phyloP scores from a whole-genome alignment of 208 protist species.

The Porcisia deanei region DNA sequence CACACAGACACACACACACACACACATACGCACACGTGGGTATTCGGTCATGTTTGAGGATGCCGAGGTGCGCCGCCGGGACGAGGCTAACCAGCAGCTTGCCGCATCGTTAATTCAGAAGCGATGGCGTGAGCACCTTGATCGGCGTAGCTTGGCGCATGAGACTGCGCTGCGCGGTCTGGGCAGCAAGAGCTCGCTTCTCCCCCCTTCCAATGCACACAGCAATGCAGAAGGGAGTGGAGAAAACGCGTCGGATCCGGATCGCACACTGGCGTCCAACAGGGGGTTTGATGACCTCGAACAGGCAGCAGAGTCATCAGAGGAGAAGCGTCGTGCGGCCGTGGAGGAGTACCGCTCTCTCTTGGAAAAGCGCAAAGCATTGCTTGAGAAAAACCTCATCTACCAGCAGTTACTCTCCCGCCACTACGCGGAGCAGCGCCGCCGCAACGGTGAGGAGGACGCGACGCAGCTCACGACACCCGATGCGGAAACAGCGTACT shows the following conservation, averaged over 20 bases:
- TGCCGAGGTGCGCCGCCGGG: conserved; percentile 43
- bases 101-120: conserved; percentile 77
- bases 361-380: conserved; percentile 45
- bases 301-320: conserved; percentile 19
- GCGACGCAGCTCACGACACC: conserved; percentile 41
- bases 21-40: conserved; percentile 3
- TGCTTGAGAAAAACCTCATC: conserved; percentile 65
- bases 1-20: neutral
- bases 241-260: conserved; percentile 4
- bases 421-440: conserved; percentile 82
- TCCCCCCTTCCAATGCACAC: neutral
- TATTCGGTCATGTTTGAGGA: conserved; percentile 37
- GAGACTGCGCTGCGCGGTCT: conserved; percentile 16
- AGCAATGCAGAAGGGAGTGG: conserved; percentile 3
- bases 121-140: conserved; percentile 53
- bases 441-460: conserved; percentile 72
- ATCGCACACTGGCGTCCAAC: conserved; percentile 9
- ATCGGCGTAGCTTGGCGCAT: conserved; percentile 32
- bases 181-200: conserved; percentile 3
- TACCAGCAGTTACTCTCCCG: conserved; percentile 72
- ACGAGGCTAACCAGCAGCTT: conserved; percentile 46
- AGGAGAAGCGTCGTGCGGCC: conserved; percentile 40
- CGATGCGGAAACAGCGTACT: conserved; percentile 82
- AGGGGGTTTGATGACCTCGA: conserved; percentile 15
- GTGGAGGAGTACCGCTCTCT: conserved; percentile 69